Conservation (phyloP, 768 basidiomycete species). For the Amanita molliuscula region DNA sequence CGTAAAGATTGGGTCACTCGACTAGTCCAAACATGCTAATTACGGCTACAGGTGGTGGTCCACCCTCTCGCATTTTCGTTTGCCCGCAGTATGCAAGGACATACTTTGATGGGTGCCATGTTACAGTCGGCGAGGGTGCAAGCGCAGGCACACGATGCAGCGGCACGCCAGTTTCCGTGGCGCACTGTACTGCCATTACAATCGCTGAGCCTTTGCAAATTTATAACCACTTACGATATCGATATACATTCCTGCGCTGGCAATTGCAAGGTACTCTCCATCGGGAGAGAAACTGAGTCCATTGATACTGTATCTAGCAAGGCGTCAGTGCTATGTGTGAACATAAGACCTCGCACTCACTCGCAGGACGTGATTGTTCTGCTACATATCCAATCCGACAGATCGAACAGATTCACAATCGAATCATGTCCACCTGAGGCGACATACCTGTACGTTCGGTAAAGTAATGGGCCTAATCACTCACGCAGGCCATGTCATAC, state of each 20-base stretch:
- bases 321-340: neutral
- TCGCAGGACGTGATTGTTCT: constrained; percentile 74
- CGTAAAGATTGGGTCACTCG: too few relatives aligned
- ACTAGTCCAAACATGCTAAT: constrained; percentile 62
- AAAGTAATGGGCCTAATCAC: neutral
- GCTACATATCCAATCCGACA: constrained; percentile 71
- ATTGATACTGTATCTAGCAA: constrained; percentile 56
- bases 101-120: constrained; percentile 13
- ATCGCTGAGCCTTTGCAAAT: neutral
- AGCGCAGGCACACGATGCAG: constrained; percentile 69
- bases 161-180: constrained; percentile 65
- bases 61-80: constrained; percentile 43
- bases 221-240: constrained; percentile 56
- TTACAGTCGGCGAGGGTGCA: constrained; percentile 63
- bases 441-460: constrained; percentile 40
- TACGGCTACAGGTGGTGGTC: constrained; percentile 53
- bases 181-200: constrained; percentile 39
- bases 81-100: constrained; percentile 32
- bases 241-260: constrained; percentile 60
- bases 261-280: constrained; percentile 75
- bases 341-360: constrained; percentile 30
- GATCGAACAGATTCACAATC: constrained; percentile 74
- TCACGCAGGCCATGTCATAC: constrained; percentile 19
- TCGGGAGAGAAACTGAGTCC: constrained; percentile 74
- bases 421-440: constrained; percentile 77